A percentile compares a stretch with the other conserved stretches of the same genome.
Conservation (phyloP, 2,329 filamentous ascomycete species). For the Ophiostoma sp. region DNA sequence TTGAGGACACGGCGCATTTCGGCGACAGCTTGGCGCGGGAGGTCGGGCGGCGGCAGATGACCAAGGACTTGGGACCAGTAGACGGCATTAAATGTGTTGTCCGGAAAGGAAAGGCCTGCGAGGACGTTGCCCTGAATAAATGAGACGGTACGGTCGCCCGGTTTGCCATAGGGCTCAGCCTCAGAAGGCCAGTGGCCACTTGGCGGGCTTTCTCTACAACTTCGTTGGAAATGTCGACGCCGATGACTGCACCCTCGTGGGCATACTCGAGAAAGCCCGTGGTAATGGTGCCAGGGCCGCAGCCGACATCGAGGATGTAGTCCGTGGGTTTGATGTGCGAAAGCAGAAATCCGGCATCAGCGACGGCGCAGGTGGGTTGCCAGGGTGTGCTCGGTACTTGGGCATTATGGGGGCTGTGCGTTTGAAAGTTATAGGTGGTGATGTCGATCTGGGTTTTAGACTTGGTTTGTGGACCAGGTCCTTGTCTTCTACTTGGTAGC, state of each 20-base stretch:
- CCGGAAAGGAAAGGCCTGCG: neutral
- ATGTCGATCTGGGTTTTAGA: neutral
- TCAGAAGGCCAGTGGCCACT: neutral
- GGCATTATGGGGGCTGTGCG: neutral
- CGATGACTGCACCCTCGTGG: conserved; percentile 38
- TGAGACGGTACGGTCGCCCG: neutral
- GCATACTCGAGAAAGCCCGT: conserved; percentile 39
- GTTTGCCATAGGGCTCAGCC: neutral
- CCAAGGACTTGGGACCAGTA: neutral
- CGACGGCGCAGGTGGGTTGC: neutral
- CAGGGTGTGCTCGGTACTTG: neutral
- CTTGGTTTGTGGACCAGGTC: neutral
- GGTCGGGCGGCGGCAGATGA: neutral
- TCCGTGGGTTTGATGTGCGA: conserved; percentile 38
- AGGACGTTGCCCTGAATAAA: neutral
- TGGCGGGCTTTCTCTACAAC: conserved; percentile 1
- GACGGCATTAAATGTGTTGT: neutral
- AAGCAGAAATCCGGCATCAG: neutral
- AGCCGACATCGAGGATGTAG: conserved; percentile 44
- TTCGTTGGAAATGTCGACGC: conserved; percentile 23
- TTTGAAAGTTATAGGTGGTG: neutral
- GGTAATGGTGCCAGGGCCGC: conserved; percentile 47
- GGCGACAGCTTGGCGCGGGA: neutral
- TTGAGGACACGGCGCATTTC: neutral
- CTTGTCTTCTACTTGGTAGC: neutral